phyloP scores from a whole-genome alignment of 495 filamentous ascomycete species.

The Cairneyella variabilis region DNA sequence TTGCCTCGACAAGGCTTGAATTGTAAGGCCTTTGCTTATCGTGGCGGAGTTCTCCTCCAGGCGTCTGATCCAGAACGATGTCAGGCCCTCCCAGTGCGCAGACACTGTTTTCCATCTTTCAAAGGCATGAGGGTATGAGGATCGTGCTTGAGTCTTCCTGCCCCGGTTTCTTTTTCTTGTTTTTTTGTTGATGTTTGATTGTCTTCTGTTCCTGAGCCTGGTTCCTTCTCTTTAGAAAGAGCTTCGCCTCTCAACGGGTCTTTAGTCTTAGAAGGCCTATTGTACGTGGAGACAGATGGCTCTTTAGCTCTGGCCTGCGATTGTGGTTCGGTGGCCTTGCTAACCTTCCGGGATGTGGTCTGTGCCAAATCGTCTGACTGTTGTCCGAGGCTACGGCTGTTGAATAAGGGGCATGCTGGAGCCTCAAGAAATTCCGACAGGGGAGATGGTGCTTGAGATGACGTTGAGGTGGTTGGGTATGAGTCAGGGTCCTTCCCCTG shows the following conservation, averaged over 20 bases:
- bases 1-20: constrained; percentile 83
- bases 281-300: no score
- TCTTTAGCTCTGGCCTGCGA: no score
- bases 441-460: no score
- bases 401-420: no score
- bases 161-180: neutral
- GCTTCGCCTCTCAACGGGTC: constrained; percentile 25
- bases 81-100: constrained; percentile 96
- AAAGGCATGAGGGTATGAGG: constrained; percentile 93
- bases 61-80: constrained; percentile 92
- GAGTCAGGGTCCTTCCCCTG: no score
- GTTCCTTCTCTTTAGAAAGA: constrained; percentile 18
- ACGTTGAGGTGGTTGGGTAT: no score
- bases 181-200: neutral
- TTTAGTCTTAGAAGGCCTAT: no score
- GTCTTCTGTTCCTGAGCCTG: constrained; percentile 4
- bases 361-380: no score
- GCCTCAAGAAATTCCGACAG: no score
- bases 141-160: constrained; percentile 26
- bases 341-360: no score
- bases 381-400: no score
- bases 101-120: constrained; percentile 96
- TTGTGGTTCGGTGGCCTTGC: no score
- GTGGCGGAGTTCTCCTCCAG: constrained; percentile 86
- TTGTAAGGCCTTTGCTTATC: constrained; percentile 72